Evolutionary conservation across 2,329 filamentous ascomycete genomes (phyloP), one percentile per base, ranked within the genome.

Genomic region (Lasiodiplodia hormozganensis): DNA sequence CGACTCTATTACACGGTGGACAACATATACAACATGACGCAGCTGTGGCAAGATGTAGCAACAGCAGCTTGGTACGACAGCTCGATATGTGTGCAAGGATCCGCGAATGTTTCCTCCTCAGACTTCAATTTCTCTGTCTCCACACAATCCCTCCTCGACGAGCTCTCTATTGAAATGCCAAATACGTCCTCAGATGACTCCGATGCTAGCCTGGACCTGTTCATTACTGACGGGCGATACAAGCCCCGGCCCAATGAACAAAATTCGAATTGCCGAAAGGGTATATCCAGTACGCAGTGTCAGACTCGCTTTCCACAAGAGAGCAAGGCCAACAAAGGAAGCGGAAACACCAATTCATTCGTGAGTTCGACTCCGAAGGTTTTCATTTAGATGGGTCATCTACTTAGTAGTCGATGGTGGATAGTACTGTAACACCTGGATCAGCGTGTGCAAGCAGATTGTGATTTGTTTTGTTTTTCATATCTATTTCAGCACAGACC

Each of bases 1-100:
- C 72, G 80, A 11, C 75, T 82, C 38, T 82, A 76, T 71, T 81
- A 78, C 72, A 79, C 79, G 0, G 52, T 75, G 0, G 67, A 70
- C 16, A 82, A 78, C 62, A 68, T 78, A 60, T 77, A 78, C 72
- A 79, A 82, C 72, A 77, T 75, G 69, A 73, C 73, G 1, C 73
- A 71, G 11, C 74, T 82, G 0, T 82, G 79, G 80, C 70, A 73
- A 8, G 77, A 80, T 62, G 76, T 72, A 16, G 72, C 73, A 5
- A 71, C 74, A 21, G 79, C 79, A 21, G 72, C 76, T 10, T 81
- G 72, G 65, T 69, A 72, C 25, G 76, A 80, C 43, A 11, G 16
- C 14, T 70, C 70, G 2, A 73, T 76, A 6, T 81, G 78, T 68
- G 74, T 80, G 31, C 69, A 73, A 54, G 77, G 72, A 57, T 79